These are phyloP conservation scores for Aschersonia sp. DNA, from an alignment of 2,329 filamentous ascomycete genomes.

Conservation along the genomic window DNA sequence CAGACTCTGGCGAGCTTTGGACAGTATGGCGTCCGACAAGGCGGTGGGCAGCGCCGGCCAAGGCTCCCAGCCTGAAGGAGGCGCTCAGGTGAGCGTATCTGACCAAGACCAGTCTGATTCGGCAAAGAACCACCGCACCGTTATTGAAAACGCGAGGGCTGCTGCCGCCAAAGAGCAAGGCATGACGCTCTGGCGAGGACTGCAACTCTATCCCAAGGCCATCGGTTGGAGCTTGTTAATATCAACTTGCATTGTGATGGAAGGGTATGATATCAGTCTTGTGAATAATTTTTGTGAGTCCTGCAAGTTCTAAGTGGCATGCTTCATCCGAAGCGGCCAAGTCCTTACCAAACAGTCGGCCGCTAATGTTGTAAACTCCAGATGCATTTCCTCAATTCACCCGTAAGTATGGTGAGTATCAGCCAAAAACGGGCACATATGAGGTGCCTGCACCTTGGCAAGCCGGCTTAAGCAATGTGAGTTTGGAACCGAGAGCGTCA, in stretches of 20 bases:
- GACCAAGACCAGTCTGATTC: slow-evolving; percentile 7
- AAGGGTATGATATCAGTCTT: slow-evolving; percentile 72
- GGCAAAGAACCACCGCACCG: slow-evolving; percentile 12
- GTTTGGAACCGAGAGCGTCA: slow-evolving; percentile 7
- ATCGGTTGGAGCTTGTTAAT: slow-evolving; percentile 73
- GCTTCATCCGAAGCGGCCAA: not conserved
- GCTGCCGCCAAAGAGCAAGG: slow-evolving; percentile 48
- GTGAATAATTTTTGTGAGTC: slow-evolving; percentile 62
- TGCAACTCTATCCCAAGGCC: slow-evolving; percentile 76
- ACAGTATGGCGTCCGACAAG: not conserved
- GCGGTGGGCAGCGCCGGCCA: not conserved
- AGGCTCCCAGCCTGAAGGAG: slow-evolving; percentile 3
- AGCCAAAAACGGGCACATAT: slow-evolving; percentile 26
- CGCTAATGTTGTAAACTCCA: slow-evolving; percentile 5
- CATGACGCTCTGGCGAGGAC: slow-evolving; percentile 62
- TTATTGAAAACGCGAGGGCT: slow-evolving; percentile 20
- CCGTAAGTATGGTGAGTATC: slow-evolving; percentile 37
- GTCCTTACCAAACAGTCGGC: too few relatives aligned
- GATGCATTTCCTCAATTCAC: slow-evolving; percentile 43
- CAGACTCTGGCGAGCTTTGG: not conserved
- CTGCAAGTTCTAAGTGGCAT: slow-evolving; percentile 5
- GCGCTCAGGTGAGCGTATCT: slow-evolving; percentile 4
- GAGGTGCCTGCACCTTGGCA: slow-evolving; percentile 49
- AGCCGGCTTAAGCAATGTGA: slow-evolving; percentile 40
- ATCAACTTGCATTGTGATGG: slow-evolving; percentile 85